phyloP scores from a whole-genome alignment of 164 flowering plant genomes.

The Kingdonia uniflora region DNA sequence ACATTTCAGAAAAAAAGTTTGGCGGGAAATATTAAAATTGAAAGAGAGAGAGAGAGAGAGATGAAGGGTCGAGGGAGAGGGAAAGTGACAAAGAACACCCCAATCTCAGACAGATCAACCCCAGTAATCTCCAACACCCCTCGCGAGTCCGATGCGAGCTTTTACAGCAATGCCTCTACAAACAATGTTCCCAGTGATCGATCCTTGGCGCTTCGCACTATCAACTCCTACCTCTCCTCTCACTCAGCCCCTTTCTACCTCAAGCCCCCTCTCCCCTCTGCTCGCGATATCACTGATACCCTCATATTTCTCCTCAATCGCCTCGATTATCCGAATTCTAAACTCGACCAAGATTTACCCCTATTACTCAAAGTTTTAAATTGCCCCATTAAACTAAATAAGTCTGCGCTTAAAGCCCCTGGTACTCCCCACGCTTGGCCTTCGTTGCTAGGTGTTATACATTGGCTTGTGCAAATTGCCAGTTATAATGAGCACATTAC shows the following conservation, averaged over 20 bases:
- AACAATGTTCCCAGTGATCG: no score
- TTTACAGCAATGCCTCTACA: no score
- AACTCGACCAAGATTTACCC: conserved; percentile 62
- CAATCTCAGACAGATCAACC: no score
- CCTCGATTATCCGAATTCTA: conserved; percentile 28
- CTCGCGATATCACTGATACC: conserved; percentile 50
- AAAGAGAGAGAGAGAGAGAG: no score
- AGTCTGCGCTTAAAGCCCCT: conserved; percentile 60
- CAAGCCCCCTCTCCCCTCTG: conserved; percentile 52
- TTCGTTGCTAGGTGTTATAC: conserved; percentile 42
- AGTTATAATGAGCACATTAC: conserved; percentile 27
- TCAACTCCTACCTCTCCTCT: conserved; percentile 57
- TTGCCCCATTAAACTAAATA: conserved; percentile 62
- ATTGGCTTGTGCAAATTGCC: conserved; percentile 77
- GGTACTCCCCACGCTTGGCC: conserved; percentile 85
- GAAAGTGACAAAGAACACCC: no score
- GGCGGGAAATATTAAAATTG: no score
- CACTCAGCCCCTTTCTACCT: conserved; percentile 32
- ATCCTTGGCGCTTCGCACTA: conserved; percentile 31
- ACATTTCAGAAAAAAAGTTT: no score
- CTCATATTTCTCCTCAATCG: conserved; percentile 35
- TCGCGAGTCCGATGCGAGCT: no score
- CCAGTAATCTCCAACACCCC: no score
- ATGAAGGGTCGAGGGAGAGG: no score
- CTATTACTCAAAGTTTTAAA: conserved; percentile 35